Evolutionary conservation across 108 stramenopile genomes (phyloP).

Genomic region (Schizochytrium sp.): DNA sequence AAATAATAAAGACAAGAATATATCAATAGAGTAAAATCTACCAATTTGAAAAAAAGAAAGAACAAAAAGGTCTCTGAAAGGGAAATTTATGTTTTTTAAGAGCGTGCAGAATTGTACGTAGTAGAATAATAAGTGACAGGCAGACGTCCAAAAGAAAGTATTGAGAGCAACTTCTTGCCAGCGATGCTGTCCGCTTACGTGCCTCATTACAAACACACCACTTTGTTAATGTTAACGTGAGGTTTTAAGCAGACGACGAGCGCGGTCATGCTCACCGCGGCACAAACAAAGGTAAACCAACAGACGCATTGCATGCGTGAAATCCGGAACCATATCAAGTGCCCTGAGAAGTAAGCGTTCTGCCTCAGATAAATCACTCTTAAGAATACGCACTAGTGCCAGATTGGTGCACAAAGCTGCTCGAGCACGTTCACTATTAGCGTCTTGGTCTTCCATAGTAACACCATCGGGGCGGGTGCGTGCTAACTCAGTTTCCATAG

Average conservation of each 20-base stretch:
- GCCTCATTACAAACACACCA: no score
- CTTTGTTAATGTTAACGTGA: neutral
- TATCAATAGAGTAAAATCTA: no score
- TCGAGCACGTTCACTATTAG: neutral
- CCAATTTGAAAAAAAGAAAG: no score
- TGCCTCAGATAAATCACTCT: constrained; percentile 47
- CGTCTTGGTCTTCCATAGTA: no score
- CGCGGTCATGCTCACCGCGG: constrained; percentile 57
- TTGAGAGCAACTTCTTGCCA: no score
- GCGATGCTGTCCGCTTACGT: no score
- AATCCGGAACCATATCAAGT: constrained; percentile 49
- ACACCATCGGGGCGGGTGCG: neutral
- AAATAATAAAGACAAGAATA: no score
- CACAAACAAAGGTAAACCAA: constrained; percentile 20
- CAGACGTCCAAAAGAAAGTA: no score
- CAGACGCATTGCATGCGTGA: constrained; percentile 29
- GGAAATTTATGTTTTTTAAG: no score
- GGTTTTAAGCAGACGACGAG: constrained; percentile 14
- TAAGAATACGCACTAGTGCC: neutral
- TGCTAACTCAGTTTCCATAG: constrained; percentile 26
- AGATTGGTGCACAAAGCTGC: neutral
- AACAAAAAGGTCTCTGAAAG: no score
- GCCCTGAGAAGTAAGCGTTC: constrained; percentile 27
- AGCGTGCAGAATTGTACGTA: no score
- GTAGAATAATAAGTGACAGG: no score